These are phyloP conservation scores for Chrysanthemum seticuspe DNA, from an alignment of 129 eudicot species.

Conservation along the genomic window DNA sequence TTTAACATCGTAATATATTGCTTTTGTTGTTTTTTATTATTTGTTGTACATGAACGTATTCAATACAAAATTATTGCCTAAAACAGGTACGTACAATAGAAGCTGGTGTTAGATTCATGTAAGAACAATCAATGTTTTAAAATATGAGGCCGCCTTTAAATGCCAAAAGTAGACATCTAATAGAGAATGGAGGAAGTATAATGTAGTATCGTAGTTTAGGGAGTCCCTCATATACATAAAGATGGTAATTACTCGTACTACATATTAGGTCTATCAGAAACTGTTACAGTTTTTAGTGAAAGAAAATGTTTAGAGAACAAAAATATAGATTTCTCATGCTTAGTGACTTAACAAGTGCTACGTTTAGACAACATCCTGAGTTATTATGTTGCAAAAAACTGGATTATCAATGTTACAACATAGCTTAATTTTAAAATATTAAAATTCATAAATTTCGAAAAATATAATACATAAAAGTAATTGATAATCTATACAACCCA, in stretches of 20 bases:
- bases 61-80: slow-evolving; percentile 4
- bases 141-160: background rate
- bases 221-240: background rate
- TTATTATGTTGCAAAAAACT: no score
- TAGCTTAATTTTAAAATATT: no score
- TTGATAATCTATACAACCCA: no score
- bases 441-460: no score
- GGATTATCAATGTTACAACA: no score
- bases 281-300: no score
- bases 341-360: no score
- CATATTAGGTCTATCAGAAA: background rate
- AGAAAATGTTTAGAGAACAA: no score
- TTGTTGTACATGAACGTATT: slow-evolving; percentile 1
- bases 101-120: slow-evolving; percentile 11
- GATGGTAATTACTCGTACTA: background rate
- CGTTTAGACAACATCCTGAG: no score
- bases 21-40: background rate
- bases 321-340: no score
- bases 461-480: no score
- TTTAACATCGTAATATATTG: background rate
- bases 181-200: background rate
- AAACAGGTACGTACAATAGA: background rate
- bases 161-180: slow-evolving; percentile 13
- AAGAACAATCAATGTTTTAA: background rate
- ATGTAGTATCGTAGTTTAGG: background rate